Conservation (phyloP, 2,329 filamentous ascomycete genomes). For the Arthroderma uncinatum region DNA sequence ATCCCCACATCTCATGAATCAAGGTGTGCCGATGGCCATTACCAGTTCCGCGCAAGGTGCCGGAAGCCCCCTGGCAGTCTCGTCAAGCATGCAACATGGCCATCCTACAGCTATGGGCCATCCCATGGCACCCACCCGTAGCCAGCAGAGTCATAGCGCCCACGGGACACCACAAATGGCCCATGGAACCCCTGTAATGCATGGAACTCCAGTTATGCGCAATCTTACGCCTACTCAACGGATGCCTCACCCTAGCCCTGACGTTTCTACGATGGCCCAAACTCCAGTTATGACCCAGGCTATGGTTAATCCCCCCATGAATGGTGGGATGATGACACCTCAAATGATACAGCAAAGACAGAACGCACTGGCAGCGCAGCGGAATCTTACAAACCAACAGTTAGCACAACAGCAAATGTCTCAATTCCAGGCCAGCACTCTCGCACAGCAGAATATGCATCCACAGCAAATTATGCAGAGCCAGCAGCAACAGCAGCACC, state of each 20-base stretch:
- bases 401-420: slow-evolving; percentile 14
- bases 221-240: slow-evolving; percentile 39
- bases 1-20: slow-evolving; percentile 32
- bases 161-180: slow-evolving; percentile 40
- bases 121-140: slow-evolving; percentile 36
- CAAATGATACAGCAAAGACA: slow-evolving; percentile 23
- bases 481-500: slow-evolving; percentile 25
- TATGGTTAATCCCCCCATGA: slow-evolving; percentile 32
- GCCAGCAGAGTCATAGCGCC: slow-evolving; percentile 37
- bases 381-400: slow-evolving; percentile 21
- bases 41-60: slow-evolving; percentile 36
- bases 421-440: slow-evolving; percentile 13
- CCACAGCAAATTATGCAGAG: slow-evolving; percentile 17
- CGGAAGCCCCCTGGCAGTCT: slow-evolving; percentile 36
- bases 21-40: slow-evolving; percentile 35
- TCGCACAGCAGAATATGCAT: slow-evolving; percentile 15
- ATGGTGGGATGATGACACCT: slow-evolving; percentile 27
- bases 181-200: slow-evolving; percentile 37
- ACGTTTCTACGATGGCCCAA: slow-evolving; percentile 31
- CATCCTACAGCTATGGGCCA: slow-evolving; percentile 37
- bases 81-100: slow-evolving; percentile 37
- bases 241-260: slow-evolving; percentile 38
- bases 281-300: slow-evolving; percentile 37
- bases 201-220: slow-evolving; percentile 39
- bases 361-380: slow-evolving; percentile 25